Conservation (phyloP, 352 stramenopile species). For the Globisporangium recalcitrans region DNA sequence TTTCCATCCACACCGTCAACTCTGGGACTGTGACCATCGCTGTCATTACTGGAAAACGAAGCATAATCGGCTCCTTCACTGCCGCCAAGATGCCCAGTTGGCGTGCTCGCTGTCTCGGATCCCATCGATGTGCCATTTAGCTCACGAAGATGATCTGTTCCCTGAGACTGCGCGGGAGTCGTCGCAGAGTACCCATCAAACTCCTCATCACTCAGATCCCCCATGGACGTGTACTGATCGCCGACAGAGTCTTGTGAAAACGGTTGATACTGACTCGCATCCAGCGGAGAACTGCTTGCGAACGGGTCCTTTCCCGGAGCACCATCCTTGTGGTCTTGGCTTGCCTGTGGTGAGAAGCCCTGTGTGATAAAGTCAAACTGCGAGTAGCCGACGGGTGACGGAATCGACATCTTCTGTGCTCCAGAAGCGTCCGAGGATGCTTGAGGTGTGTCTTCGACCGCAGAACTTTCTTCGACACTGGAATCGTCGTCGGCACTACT, state of each 20-base stretch:
- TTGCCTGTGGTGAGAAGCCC: slow-evolving; percentile 3
- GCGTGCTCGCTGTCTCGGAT: slow-evolving; percentile 4
- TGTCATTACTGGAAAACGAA: slow-evolving; percentile 2
- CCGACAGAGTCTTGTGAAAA: slow-evolving; percentile 11
- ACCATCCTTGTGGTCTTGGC: background rate
- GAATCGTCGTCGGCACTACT: background rate
- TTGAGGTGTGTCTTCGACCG: background rate
- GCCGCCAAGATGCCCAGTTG: background rate
- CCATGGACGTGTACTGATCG: slow-evolving; percentile 7
- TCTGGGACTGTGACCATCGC: background rate
- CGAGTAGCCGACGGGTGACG: slow-evolving; percentile 13
- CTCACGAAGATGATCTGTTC: background rate
- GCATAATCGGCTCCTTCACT: background rate
- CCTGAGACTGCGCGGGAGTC: background rate
- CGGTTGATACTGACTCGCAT: background rate
- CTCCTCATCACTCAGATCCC: slow-evolving; percentile 2
- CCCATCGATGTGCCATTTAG: background rate
- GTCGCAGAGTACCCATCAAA: background rate
- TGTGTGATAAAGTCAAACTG: slow-evolving; percentile 17
- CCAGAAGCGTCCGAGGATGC: background rate
- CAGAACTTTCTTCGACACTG: background rate
- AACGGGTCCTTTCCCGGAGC: background rate
- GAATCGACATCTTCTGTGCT: background rate
- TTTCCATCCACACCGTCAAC: background rate
- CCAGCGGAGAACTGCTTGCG: background rate